Percentiles rank a stretch among this genome's conserved stretches.
Evolutionary conservation across 805 yeast genomes (phyloP).

Genomic region (Cyberlindnera euphorbiiphila): DNA sequence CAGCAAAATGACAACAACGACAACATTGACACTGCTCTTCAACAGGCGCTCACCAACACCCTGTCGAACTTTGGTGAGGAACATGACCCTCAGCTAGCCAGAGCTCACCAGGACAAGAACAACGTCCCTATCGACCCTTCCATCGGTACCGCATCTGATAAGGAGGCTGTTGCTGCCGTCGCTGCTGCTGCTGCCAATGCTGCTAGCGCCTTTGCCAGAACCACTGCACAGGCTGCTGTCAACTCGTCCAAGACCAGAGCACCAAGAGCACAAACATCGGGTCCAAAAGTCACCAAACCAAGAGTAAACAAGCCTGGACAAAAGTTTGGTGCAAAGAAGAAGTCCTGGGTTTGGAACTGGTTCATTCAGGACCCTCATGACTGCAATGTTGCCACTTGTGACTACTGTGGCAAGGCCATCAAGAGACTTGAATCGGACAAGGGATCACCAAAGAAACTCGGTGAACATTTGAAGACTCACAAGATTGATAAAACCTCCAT

Average conservation of each 20-base stretch:
- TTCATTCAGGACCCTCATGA: slow-evolving; percentile 47
- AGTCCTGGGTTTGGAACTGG: slow-evolving; percentile 64
- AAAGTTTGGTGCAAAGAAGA: slow-evolving; percentile 57
- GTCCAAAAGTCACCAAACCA: slow-evolving; percentile 21
- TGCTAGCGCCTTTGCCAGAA: slow-evolving; percentile 13
- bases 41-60: slow-evolving; percentile 15
- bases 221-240: slow-evolving; percentile 25
- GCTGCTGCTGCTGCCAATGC: slow-evolving; percentile 20
- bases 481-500: slow-evolving; percentile 39
- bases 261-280: slow-evolving; percentile 2
- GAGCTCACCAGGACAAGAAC: slow-evolving; percentile 4
- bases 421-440: slow-evolving; percentile 47
- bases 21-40: slow-evolving; percentile 14
- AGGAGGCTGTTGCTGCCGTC: slow-evolving; percentile 11
- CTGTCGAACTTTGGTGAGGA: slow-evolving; percentile 5
- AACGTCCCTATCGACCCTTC: slow-evolving; percentile 28
- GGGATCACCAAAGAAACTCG: slow-evolving; percentile 56
- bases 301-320: slow-evolving; percentile 47
- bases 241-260: slow-evolving; percentile 13
- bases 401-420: slow-evolving; percentile 47
- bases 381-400: slow-evolving; percentile 50
- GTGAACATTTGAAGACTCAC: slow-evolving; percentile 55
- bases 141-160: slow-evolving; percentile 18
- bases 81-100: slow-evolving; percentile 7
- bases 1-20: slow-evolving; percentile 9